Evolutionary conservation across 345 rosid species (phyloP).

Genomic region (Melaleuca alternifolia): DNA sequence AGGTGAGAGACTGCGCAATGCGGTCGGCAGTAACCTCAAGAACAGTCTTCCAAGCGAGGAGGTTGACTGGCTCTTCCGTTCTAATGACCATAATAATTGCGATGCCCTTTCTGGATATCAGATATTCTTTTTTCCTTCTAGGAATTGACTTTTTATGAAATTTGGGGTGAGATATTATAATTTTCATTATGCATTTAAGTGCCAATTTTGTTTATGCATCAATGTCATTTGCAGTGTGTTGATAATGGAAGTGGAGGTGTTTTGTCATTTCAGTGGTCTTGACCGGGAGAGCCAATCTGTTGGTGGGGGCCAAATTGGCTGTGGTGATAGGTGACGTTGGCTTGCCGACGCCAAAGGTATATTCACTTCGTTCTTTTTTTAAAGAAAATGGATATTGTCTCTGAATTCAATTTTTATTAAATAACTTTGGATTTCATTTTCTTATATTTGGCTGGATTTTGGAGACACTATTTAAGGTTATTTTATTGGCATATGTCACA

Average conservation of each 20-base stretch:
- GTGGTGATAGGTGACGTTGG: fast-evolving
- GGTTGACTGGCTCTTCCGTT: background rate
- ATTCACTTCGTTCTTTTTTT: background rate
- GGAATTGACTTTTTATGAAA: background rate
- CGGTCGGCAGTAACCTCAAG: background rate
- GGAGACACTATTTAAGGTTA: background rate
- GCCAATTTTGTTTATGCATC: background rate
- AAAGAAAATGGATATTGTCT: background rate
- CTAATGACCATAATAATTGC: background rate
- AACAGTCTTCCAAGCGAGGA: background rate
- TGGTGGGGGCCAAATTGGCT: background rate
- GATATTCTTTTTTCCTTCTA: background rate
- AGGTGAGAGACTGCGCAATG: background rate
- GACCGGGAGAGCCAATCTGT: background rate
- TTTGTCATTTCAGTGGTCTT: no score
- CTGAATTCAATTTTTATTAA: no score
- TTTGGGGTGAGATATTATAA: background rate
- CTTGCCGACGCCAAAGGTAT: background rate
- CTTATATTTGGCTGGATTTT: background rate
- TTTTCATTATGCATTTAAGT: background rate
- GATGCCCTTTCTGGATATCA: background rate
- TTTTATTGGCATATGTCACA: background rate
- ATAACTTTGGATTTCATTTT: background rate
- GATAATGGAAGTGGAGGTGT: background rate
- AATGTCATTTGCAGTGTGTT: background rate